phyloP scores from a whole-genome alignment of 208 protist genomes.

The Naegleria gruberi region DNA sequence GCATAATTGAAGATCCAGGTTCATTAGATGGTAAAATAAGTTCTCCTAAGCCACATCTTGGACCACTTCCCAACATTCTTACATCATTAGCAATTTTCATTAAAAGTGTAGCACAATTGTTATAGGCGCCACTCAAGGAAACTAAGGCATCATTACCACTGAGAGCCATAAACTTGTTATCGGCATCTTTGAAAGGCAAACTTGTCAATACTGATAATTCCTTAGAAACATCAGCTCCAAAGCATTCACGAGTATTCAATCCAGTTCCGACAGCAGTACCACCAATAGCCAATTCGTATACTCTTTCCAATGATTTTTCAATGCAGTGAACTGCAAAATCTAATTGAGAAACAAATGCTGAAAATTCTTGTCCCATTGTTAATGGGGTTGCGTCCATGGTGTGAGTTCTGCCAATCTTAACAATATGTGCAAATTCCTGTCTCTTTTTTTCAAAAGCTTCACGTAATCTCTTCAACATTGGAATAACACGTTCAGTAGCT shows the following conservation, averaged over 20 bases:
- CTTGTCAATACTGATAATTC: conserved; percentile 45
- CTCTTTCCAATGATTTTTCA: conserved; percentile 36
- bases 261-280: conserved; percentile 82
- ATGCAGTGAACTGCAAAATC: conserved; percentile 50
- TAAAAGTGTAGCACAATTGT: conserved; percentile 54
- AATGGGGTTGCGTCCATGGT: conserved; percentile 78
- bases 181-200: conserved; percentile 46
- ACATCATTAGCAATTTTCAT: conserved; percentile 86
- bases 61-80: conserved; percentile 66
- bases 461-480: conserved; percentile 22
- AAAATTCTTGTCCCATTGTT: conserved; percentile 67
- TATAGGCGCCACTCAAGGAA: conserved; percentile 51
- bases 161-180: conserved; percentile 65
- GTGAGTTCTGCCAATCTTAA: conserved; percentile 86
- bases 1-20: conserved; percentile 81
- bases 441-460: conserved; percentile 47
- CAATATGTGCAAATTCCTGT: conserved; percentile 55
- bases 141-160: conserved; percentile 66
- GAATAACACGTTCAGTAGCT: conserved; percentile 26
- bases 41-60: conserved; percentile 68
- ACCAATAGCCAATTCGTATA: conserved; percentile 68
- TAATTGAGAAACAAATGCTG: conserved; percentile 60
- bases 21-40: conserved; percentile 73
- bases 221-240: conserved; percentile 40
- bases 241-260: conserved; percentile 39